Percentiles rank a stretch among this genome's conserved stretches.
Conservation (phyloP, 2,329 filamentous ascomycete genomes). For the Aureobasidium mangrovei region DNA sequence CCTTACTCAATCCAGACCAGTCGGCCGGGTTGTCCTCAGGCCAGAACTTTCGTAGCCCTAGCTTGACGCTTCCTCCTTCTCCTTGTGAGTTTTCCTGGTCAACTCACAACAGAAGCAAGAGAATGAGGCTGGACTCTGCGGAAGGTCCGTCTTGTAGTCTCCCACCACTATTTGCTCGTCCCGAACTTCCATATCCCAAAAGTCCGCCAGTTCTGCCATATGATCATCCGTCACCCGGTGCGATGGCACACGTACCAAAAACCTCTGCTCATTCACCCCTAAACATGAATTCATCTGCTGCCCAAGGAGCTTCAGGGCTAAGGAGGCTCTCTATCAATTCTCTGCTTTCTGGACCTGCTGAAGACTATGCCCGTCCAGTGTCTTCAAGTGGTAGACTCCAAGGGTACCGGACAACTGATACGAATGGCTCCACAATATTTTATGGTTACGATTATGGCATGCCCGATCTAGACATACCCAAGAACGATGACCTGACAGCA, state of each 20-base stretch:
- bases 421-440: conserved; percentile 30
- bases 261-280: conserved; percentile 32
- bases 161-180: conserved; percentile 21
- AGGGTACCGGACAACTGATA: neutral
- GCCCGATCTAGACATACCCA: conserved; percentile 59
- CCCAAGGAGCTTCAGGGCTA: conserved; percentile 35
- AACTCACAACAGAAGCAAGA: conserved; percentile 29
- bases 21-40: neutral
- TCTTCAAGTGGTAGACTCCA: neutral
- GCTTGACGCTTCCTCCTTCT: neutral
- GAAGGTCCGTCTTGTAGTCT: conserved; percentile 16
- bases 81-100: conserved; percentile 4
- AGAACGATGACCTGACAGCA: conserved; percentile 61
- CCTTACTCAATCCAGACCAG: conserved; percentile 1
- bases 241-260: conserved; percentile 26
- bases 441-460: conserved; percentile 67
- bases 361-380: conserved; percentile 18
- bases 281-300: conserved; percentile 35
- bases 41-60: conserved; percentile 2
- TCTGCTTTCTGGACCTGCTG: conserved; percentile 47
- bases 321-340: conserved; percentile 57
- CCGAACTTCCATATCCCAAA: conserved; percentile 18
- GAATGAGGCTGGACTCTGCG: conserved; percentile 25
- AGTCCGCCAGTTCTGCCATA: conserved; percentile 2
- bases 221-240: conserved; percentile 31